Evolutionary conservation across 2,329 filamentous ascomycete species (phyloP), one percentile per base, ranked within the genome.

Genomic region (Coleophoma cylindrospora): DNA sequence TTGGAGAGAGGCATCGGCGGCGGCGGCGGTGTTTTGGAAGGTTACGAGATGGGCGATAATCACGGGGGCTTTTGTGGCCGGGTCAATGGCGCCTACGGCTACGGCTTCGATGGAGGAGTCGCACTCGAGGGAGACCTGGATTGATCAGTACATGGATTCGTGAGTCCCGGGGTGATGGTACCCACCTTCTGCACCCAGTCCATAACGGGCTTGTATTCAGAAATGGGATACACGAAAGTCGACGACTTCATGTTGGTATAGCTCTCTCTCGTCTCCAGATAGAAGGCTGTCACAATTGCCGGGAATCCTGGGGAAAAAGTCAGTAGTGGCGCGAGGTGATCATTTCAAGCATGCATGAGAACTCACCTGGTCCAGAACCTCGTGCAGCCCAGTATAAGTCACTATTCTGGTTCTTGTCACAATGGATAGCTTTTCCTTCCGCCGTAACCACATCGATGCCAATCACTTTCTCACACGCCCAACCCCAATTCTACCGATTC

Each of bases 201-300:
- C 50, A 79, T 66, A 0, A 72, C 75, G 17, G 64, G 65, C 13
- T 64, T 64, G 54, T 74, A 79, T 36, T 71, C 61, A 3, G 67
- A 64, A n/a, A 69, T 66, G 0, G 73, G 69, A 51, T 73, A 80
- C 22, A 75, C 61, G 57, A 77, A 80, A n/a, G 49, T 54, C 32
- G 57, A 59, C 15, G 32, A 32, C n/a, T 48, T 40, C 52, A 57
- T 55, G 11, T 19, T 34, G 10, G 34, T 21, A 40, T 38, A 50
- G 4, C 34, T 40, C 7, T 51, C 34, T 47, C 63, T 53, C 13
- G 50, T 33, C 17, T 66, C 60, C 4, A 81, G 66, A 54, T 80
- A 67, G 55, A 78, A 80, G 13, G 67, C 66, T 1, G 75, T 77
- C 3, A 80, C 70, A 7, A 81, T 64, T 1, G 70, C 77, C 1